Conservation (phyloP, 257 asterid species). For the Fraxinus americana region DNA sequence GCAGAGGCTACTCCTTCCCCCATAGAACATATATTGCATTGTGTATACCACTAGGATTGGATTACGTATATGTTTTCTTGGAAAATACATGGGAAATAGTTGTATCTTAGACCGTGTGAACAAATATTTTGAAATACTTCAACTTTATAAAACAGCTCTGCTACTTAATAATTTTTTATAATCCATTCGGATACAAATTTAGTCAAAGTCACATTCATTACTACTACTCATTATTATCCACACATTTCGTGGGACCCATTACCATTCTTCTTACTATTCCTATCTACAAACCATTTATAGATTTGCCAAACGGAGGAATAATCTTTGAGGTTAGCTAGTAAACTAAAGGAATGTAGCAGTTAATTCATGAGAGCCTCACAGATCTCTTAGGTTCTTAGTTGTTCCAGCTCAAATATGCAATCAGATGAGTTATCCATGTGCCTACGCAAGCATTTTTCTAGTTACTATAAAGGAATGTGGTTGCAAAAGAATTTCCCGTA, state of each 20-base stretch:
- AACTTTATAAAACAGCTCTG: too few relatives aligned
- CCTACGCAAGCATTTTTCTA: background rate
- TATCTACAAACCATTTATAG: too few relatives aligned
- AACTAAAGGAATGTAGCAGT: background rate
- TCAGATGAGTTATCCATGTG: background rate
- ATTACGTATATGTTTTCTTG: background rate
- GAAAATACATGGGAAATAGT: background rate
- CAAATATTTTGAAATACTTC: too few relatives aligned
- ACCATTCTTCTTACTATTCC: too few relatives aligned
- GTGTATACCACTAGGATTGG: background rate
- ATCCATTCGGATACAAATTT: too few relatives aligned
- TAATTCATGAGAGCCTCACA: background rate
- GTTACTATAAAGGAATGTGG: background rate
- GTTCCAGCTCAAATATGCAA: background rate
- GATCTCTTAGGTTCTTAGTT: background rate
- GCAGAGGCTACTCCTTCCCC: background rate
- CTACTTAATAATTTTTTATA: background rate
- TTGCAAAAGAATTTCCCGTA: background rate
- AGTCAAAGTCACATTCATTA: too few relatives aligned
- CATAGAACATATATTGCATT: background rate
- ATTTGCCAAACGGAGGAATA: too few relatives aligned
- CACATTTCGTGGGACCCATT: too few relatives aligned
- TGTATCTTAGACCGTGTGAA: background rate
- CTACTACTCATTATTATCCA: too few relatives aligned
- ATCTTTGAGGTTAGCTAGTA: background rate